Evolutionary conservation across 2,329 filamentous ascomycete genomes (phyloP), one percentile per base, ranked within the genome.

Genomic region (Diaporthe ilicicola): DNA sequence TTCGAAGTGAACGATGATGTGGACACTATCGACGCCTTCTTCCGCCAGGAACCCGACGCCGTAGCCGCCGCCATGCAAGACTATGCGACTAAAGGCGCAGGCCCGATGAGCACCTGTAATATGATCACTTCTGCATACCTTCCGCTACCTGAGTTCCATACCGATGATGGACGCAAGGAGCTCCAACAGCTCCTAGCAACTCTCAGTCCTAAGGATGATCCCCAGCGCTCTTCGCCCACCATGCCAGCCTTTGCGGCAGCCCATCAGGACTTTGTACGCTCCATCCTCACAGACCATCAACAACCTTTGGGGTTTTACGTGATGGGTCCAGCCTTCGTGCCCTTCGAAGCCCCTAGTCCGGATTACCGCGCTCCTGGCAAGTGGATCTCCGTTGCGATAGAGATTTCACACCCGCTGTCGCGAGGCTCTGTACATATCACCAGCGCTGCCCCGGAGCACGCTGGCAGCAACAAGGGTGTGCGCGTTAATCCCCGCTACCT

Each of bases 61-160:
- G 62, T 70, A 27, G 62, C 53, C n/a, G 54, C 54, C 4, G 64
- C 64, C 5, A 62, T 71, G 46, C 46, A 71, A 29, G 69, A 61
- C 37, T 70, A 62, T 8, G 29, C 17, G 5, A 50, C 68, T 7
- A 68, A 68, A 12, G 64, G 69, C 9, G 32, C 69, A 7, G 69
- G 64, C 6, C 69, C 69, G 12, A 32, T 71, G 1, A 64, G 54
- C 34, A 71, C 64, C n/a, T 46, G 46, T 44, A 69, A 55, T 29
- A 69, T 61, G 44, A 77, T 22, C 73, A 76, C 8, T 76, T 79
- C 50, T 67, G 69, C 50, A 64, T 67, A 62, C 17, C 54, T 71
- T 48, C 64, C 54, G 19, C 50, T 71, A 34, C 53, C 69, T 3
- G 69, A 64, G 34, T 54, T 71, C 1, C 44, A 55, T 5, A 71